These are phyloP conservation scores for Chrysopogon serrulatus DNA, from an alignment of 176 grass and related monocot species.

Conservation along the genomic window DNA sequence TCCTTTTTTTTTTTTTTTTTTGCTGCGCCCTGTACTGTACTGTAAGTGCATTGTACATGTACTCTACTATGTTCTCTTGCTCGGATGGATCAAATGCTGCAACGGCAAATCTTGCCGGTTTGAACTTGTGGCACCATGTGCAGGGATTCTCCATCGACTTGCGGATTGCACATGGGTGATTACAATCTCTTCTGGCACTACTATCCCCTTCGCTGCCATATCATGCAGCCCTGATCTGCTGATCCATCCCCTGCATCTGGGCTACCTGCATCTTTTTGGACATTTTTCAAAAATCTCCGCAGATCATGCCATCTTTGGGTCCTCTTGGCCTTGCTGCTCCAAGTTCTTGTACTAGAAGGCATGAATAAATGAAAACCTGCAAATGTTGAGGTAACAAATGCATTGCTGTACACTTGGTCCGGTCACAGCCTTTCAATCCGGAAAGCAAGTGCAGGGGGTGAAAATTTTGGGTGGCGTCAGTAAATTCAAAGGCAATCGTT, in stretches of 20 bases:
- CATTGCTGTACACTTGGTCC: neutral
- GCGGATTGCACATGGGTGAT: conserved; percentile 47
- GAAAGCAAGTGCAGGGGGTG: neutral
- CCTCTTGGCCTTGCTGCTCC: neutral
- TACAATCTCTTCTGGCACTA: conserved; percentile 29
- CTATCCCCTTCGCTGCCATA: neutral
- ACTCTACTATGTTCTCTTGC: neutral
- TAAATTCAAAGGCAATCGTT: neutral
- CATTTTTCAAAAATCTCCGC: neutral
- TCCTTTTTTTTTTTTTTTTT: neutral
- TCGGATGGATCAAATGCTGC: neutral
- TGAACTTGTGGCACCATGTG: conserved; percentile 39
- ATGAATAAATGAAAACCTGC: conserved; percentile 27
- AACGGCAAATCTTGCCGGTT: neutral
- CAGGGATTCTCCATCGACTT: conserved; percentile 40
- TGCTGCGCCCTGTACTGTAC: neutral
- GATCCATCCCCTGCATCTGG: conserved; percentile 2
- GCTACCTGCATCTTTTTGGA: neutral
- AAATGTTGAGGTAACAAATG: conserved; percentile 7
- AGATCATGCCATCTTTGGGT: neutral
- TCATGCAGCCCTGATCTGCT: neutral
- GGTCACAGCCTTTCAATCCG: neutral
- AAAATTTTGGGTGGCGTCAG: neutral
- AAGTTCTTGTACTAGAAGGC: neutral
- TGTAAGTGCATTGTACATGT: conserved; percentile 12